phyloP scores from a whole-genome alignment of 2,329 filamentous ascomycete genomes.

The Cercospora sesami region DNA sequence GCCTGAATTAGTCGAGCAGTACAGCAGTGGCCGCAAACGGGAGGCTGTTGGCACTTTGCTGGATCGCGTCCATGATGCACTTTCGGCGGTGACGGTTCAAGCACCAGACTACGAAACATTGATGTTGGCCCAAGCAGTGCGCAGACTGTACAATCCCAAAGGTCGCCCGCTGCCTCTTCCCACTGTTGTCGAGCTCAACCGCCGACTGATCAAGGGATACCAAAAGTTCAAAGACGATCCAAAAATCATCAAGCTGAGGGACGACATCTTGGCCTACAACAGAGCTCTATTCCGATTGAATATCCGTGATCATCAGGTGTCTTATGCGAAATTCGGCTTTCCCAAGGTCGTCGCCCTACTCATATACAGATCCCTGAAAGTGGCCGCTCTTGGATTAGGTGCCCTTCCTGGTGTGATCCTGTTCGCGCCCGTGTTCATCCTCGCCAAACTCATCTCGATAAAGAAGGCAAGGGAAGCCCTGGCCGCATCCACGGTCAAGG shows the following conservation, averaged over 20 bases:
- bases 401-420: conserved; percentile 84
- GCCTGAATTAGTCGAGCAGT: conserved; percentile 77
- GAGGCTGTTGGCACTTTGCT: conserved; percentile 84
- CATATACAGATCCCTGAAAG: conserved; percentile 76
- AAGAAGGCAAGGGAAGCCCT: conserved; percentile 81
- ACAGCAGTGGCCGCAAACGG: conserved; percentile 77
- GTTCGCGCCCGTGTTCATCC: conserved; percentile 85
- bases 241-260: conserved; percentile 73
- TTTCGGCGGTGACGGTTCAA: conserved; percentile 86
- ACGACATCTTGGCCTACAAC: conserved; percentile 81
- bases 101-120: conserved; percentile 93
- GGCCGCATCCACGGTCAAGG: conserved; percentile 82
- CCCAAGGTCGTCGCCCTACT: conserved; percentile 73
- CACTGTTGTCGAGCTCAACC: conserved; percentile 90
- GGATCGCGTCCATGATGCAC: conserved; percentile 79
- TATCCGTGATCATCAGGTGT: conserved; percentile 89
- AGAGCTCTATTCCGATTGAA: conserved; percentile 79
- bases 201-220: conserved; percentile 86
- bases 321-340: conserved; percentile 82
- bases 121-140: conserved; percentile 93
- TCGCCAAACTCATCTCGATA: conserved; percentile 76
- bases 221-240: conserved; percentile 89
- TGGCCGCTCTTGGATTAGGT: conserved; percentile 72
- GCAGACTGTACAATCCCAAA: conserved; percentile 89
- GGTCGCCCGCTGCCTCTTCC: conserved; percentile 91